Evolutionary conservation across 495 filamentous ascomycete genomes (phyloP), one percentile per base, ranked within the genome.

Genomic region (Penicillium herquei): DNA sequence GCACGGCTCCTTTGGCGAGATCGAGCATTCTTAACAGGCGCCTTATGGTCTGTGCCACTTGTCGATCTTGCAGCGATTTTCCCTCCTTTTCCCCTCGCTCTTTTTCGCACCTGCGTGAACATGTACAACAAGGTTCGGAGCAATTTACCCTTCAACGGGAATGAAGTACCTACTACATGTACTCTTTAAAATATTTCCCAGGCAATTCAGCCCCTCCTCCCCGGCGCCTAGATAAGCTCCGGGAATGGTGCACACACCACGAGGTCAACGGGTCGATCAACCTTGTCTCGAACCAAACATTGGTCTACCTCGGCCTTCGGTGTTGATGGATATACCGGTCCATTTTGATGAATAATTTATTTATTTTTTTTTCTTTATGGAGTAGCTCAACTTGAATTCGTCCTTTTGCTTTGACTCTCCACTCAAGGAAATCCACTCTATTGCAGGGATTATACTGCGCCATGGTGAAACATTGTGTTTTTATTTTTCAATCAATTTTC

Each of bases 201-300:
- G 21, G n/a, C n/a, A n/a, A n/a, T 26, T 37, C 40, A 42, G 33
- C 4, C 34, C 34, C 34, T 43, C 18, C 51, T 44, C 41, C 33
- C 17, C 45, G 54, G 54, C 46, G 54, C 54, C 51, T 54, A 63
- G 57, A 57, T 62, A 66, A 65, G 61, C 62, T 61, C 44, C 48
- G 54, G 39, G 21, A 26, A 26, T n/a, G 47, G 41, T 32, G 21
- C 21, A 26, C 21, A 26, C 21, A 26, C 21, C 21, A 54, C 60
- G 65, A 61, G 61, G 50, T 54, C 55, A 59, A 58, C 65, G 65
- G 59, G 68, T 62, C 62, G 68, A 71, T 71, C 68, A 64, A 65
- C 59, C 62, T 64, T 66, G 61, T 68, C 58, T 51, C 35, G 49
- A 52, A 49, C 51, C 52, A 49, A 55, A 42, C 47, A 21, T 32